These are phyloP conservation scores for Colletotrichum sp. DNA, from an alignment of 2,329 filamentous ascomycete genomes.

Conservation along the genomic window DNA sequence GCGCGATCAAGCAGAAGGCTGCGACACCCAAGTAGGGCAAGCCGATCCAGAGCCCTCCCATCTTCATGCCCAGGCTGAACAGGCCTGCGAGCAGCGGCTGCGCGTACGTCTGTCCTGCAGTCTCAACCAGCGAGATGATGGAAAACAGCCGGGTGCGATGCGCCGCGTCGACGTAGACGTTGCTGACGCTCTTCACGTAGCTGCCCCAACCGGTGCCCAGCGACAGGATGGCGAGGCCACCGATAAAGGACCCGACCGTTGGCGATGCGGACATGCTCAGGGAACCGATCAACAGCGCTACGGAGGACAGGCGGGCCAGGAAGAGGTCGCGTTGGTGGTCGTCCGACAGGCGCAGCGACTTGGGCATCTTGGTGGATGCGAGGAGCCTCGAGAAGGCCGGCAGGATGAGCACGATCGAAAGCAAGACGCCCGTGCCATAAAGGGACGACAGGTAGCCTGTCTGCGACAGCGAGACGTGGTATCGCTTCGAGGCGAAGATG, in stretches of 20 bases:
- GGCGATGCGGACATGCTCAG: conserved; percentile 30
- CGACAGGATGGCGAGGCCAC: conserved; percentile 32
- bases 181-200: conserved; percentile 29
- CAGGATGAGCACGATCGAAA: conserved; percentile 29
- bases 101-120: conserved; percentile 29
- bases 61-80: conserved; percentile 32
- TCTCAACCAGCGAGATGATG: conserved; percentile 26
- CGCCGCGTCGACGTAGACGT: conserved; percentile 29
- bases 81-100: conserved; percentile 31
- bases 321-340: conserved; percentile 31
- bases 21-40: conserved; percentile 35
- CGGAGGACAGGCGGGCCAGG: conserved; percentile 28
- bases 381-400: conserved; percentile 28
- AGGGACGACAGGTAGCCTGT: conserved; percentile 34
- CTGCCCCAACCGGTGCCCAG: conserved; percentile 30
- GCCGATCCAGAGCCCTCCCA: conserved; percentile 33
- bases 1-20: not conserved
- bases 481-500: conserved; percentile 35
- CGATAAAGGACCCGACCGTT: conserved; percentile 27
- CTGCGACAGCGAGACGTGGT: conserved; percentile 30
- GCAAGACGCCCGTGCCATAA: conserved; percentile 31
- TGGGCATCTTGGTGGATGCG: conserved; percentile 22
- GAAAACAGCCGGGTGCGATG: conserved; percentile 34
- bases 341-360: conserved; percentile 25
- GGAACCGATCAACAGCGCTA: conserved; percentile 25